Evolutionary conservation across 805 yeast genomes (phyloP), one percentile per base, ranked within the genome.

Genomic region (Metschnikowia noctiluminum): DNA sequence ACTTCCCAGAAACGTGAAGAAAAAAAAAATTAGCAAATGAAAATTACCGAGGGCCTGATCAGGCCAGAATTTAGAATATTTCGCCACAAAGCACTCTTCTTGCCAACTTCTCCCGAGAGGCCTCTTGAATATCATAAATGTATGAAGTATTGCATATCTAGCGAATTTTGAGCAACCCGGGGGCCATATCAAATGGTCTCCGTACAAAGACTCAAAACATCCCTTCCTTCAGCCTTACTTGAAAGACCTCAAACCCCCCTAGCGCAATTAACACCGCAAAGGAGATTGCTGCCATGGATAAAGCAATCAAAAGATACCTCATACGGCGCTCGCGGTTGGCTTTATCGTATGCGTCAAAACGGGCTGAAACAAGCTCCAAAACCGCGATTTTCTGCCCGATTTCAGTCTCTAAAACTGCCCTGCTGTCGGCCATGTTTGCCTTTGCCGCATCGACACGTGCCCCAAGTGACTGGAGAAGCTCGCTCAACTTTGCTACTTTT

Each of bases 341-440:
- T 14, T 49, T 56, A 27, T 69, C 58, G 48, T 68, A 63, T 41
- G 63, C 63, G 28, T 54, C 52, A 40, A 71, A 66, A 40, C 59
- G 55, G 13, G 53, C 50, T 39, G 66, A 64, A 7, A 73, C 57
- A 26, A 55, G 50, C 43, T 72, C 76, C 48, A 73, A 58, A 9
- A 63, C 47, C 35, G 64, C 65, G 42, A 72, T 52, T 50, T 65
- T 66, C 12, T 56, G 60, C 6, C 55, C 53, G 44, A 72, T 54
- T 6, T 62, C 64, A n/a, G 49, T 46, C 31, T 63, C 53, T 54
- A 71, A 55, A 2, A 58, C 47, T 12, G 53, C 42, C 52, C 70
- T 70, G 50, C 61, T 60, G 13, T 52, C 49, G 14, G 57, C 58
- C 38, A 71, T 63, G 11, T 53, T 47, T 10, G 46, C 40, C 51